A percentile compares a stretch with the other conserved stretches of the same genome.
Evolutionary conservation across 2,329 filamentous ascomycete species (phyloP).

Genomic region (Diaporthe ampelina): DNA sequence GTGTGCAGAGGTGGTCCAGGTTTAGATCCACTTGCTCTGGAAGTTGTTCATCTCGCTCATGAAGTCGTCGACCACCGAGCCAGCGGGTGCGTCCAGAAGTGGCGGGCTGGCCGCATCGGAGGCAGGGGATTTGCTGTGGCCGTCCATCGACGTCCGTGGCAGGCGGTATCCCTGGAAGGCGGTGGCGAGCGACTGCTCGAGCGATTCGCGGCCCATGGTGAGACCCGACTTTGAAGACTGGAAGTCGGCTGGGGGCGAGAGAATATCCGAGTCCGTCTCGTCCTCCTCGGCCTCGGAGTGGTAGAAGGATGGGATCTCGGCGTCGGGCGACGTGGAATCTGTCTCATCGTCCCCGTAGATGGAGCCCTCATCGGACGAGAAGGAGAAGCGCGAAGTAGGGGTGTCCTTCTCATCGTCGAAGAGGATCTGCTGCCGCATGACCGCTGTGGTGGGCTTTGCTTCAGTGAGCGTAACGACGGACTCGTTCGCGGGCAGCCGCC

Average conservation of each 20-base stretch:
- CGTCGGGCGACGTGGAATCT: slow-evolving; percentile 52
- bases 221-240: slow-evolving; percentile 46
- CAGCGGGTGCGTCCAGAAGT: slow-evolving; percentile 53
- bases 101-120: slow-evolving; percentile 40
- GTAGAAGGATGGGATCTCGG: slow-evolving; percentile 62
- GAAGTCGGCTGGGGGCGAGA: slow-evolving; percentile 54
- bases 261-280: slow-evolving; percentile 56
- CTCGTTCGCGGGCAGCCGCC: slow-evolving; percentile 40
- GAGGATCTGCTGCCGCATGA: slow-evolving; percentile 23
- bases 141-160: slow-evolving; percentile 52
- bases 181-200: slow-evolving; percentile 46
- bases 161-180: slow-evolving; percentile 62
- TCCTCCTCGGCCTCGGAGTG: slow-evolving; percentile 56
- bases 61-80: slow-evolving; percentile 57
- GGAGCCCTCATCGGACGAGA: slow-evolving; percentile 49
- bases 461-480: slow-evolving; percentile 41
- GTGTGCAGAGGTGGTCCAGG: background rate
- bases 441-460: slow-evolving; percentile 36
- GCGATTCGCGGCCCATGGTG: slow-evolving; percentile 41
- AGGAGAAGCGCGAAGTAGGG: slow-evolving; percentile 47
- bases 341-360: slow-evolving; percentile 47
- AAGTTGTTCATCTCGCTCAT: slow-evolving; percentile 45
- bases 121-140: slow-evolving; percentile 9
- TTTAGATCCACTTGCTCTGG: slow-evolving; percentile 27
- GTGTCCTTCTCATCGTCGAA: slow-evolving; percentile 47